Evolutionary conservation across 345 rosid genomes (phyloP).

Genomic region (Populus ilicifolia): DNA sequence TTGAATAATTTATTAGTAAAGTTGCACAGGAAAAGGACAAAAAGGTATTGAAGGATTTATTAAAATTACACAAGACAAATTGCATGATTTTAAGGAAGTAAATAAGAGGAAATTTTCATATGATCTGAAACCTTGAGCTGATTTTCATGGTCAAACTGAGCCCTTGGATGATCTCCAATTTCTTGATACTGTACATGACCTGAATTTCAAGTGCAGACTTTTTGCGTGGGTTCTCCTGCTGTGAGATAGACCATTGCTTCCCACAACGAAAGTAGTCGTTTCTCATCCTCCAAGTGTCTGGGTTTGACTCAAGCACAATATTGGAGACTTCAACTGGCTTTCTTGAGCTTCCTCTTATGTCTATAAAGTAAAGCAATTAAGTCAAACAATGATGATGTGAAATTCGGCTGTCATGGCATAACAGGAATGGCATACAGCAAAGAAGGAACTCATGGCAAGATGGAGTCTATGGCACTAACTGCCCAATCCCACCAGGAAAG

Average conservation of each 20-base stretch:
- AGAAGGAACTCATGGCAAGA: slow-evolving; percentile 81
- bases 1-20: no score
- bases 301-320: background rate
- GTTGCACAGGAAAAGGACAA: no score
- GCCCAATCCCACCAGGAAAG: slow-evolving; percentile 67
- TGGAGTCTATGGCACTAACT: slow-evolving; percentile 73
- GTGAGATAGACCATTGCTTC: no score
- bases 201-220: no score
- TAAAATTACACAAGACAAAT: no score
- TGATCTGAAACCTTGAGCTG: background rate
- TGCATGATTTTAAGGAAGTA: no score
- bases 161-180: no score
- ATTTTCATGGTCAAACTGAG: no score
- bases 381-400: background rate
- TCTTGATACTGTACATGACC: no score
- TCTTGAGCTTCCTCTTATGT: background rate
- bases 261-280: no score
- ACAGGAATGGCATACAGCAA: slow-evolving; percentile 81
- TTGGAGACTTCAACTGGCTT: background rate
- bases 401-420: background rate
- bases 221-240: no score
- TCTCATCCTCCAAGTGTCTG: background rate
- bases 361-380: background rate
- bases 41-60: no score
- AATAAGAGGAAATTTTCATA: background rate